Base-by-base conservation (phyloP, 2,329 filamentous ascomycete species). In the Aureobasidium mangrovei region DNA sequence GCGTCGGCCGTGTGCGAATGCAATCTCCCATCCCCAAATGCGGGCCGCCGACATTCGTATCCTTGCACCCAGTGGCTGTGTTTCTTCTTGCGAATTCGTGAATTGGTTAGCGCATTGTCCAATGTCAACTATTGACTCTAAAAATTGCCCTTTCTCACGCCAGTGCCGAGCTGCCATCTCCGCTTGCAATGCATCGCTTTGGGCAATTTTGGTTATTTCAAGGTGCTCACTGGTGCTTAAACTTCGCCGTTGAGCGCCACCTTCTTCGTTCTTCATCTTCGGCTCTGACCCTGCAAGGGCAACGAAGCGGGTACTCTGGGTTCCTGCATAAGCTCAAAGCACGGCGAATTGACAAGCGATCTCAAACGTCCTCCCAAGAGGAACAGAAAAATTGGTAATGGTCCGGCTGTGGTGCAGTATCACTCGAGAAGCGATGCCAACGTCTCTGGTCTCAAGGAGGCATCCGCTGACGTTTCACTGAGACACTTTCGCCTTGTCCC, bases 21-120 rank as follows among this genome's bases (percentile, higher is more conserved):
- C 49, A 53, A 53, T 53, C 40, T 53, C 49, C 49, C 49, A 53
- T 26, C n/a, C 40, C 49, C 49, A 39, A 53, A 53, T 44, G 39
- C 49, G 40, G 40, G 31, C 40, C 49, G 38, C 29, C 29, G 47
- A 41, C 38, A 35, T 18, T 42, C 47, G 38, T 42, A 52, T 52
- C 39, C 35, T 39, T 39, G 35, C 36, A 49, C 27, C 27, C 35
- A 31, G 46, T 49, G 46, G 46, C 46, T 49, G 46, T 40, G 46
- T 39, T 28, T 12, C 40, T 40, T 29, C 27, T n/a, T 10, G 26
- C 39, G 28, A 39, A 28, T 10, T 49, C n/a, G 31, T 35, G 36
- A 49, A 39, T 28, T 31, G 31, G 35, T 49, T 49, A 49, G 46
- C 46, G 46, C 46, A 49, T 7, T 49, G 10, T 27, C n/a, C 3